These are phyloP conservation scores for Myxozyma vanderwaltii DNA, from an alignment of 805 yeast species.

Conservation along the genomic window DNA sequence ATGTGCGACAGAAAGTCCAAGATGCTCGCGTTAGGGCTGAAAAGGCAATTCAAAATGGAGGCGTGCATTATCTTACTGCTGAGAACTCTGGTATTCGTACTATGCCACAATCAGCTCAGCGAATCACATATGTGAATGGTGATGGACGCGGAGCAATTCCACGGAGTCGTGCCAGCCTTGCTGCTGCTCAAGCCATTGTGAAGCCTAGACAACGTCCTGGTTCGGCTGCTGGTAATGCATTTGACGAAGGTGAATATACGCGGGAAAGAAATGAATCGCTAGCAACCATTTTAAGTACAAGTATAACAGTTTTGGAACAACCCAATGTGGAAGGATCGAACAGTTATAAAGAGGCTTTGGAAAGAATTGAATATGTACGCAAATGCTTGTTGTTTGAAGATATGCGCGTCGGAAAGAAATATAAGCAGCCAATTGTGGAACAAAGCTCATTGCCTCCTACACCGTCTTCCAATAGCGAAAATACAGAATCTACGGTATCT, in stretches of 20 bases:
- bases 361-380: conserved; percentile 23
- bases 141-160: background rate
- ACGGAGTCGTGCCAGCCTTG: background rate
- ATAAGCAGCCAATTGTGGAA: conserved; percentile 5
- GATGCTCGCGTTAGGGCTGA: conserved; percentile 25
- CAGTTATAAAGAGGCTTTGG: conserved; percentile 15
- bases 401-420: conserved; percentile 14
- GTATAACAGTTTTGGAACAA: conserved; percentile 3
- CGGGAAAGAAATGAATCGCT: conserved; percentile 27
- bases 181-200: background rate
- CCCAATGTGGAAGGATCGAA: background rate
- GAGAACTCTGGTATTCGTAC: conserved; percentile 13
- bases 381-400: conserved; percentile 29
- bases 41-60: conserved; percentile 17
- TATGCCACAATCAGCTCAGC: background rate
- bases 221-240: conserved; percentile 9
- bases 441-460: background rate
- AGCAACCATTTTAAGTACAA: conserved; percentile 17
- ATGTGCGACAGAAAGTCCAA: conserved; percentile 25
- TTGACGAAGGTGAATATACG: conserved; percentile 20
- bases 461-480: background rate
- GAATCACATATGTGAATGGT: conserved; percentile 2
- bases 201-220: background rate
- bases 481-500: no score
- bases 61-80: conserved; percentile 20